Conservation (phyloP, 2,329 filamentous ascomycete genomes). For the Fonsecaea monophora region DNA sequence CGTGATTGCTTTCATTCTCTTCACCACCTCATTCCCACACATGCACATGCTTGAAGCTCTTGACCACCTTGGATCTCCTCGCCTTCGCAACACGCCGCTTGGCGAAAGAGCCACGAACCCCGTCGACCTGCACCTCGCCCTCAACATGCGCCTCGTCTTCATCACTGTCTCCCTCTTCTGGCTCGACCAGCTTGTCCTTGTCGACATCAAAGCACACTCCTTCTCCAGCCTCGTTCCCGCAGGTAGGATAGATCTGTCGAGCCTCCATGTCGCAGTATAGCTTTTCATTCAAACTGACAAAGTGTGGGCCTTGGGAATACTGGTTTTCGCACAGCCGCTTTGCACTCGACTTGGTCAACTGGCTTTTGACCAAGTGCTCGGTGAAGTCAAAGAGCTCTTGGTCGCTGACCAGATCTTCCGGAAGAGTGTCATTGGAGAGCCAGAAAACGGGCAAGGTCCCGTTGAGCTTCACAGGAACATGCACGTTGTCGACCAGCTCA, state of each 20-base stretch:
- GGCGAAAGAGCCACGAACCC: neutral
- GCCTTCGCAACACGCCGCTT: neutral
- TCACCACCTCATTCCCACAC: neutral
- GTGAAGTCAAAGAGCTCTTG: slow-evolving; percentile 1
- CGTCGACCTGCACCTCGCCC: neutral
- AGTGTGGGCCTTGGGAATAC: slow-evolving; percentile 3
- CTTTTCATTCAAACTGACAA: slow-evolving; percentile 13
- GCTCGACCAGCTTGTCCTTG: neutral
- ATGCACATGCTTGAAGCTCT: slow-evolving; percentile 3
- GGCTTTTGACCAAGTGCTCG: slow-evolving; percentile 11
- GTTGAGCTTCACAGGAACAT: neutral
- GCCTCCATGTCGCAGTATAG: slow-evolving; percentile 16
- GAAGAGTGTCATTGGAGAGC: slow-evolving; percentile 5
- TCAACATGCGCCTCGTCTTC: neutral
- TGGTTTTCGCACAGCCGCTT: slow-evolving; percentile 9
- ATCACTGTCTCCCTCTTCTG: neutral
- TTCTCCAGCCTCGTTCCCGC: neutral
- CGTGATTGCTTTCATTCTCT: too few relatives aligned
- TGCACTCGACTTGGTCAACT: neutral
- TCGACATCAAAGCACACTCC: neutral
- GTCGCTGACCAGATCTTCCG: neutral
- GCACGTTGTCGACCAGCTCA: neutral
- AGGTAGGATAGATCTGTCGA: slow-evolving; percentile 5
- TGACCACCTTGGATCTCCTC: neutral
- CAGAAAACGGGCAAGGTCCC: neutral